Evolutionary conservation across 2,329 filamentous ascomycete species (phyloP).

Genomic region (Periconia sp.): DNA sequence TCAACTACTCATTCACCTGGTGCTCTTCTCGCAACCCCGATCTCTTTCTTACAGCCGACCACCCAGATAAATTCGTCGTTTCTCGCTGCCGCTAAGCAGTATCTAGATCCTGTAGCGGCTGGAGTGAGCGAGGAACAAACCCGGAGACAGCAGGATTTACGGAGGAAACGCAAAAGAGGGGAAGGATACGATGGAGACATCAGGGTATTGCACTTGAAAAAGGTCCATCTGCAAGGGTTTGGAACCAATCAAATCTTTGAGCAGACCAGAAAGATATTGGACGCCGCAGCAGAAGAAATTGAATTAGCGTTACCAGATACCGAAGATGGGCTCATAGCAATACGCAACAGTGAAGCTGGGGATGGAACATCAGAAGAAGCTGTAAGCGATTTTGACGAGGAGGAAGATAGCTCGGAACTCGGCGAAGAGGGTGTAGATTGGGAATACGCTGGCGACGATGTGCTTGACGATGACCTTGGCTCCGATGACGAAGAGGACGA

Average conservation of each 20-base stretch:
- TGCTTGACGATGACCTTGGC: conserved; percentile 28
- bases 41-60: conserved; percentile 76
- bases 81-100: conserved; percentile 74
- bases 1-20: conserved; percentile 54
- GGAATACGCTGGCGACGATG: conserved; percentile 23
- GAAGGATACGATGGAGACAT: conserved; percentile 51
- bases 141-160: conserved; percentile 65
- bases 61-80: conserved; percentile 67
- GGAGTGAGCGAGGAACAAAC: conserved; percentile 74
- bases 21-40: conserved; percentile 63
- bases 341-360: conserved; percentile 21
- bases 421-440: conserved; percentile 38
- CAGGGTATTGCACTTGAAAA: conserved; percentile 71
- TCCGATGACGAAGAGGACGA: conserved; percentile 36
- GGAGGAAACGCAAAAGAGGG: conserved; percentile 75
- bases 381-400: conserved; percentile 31
- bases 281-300: conserved; percentile 60
- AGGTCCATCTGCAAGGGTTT: conserved; percentile 84
- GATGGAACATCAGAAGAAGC: conserved; percentile 40
- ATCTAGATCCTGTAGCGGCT: conserved; percentile 75
- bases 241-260: conserved; percentile 91
- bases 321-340: conserved; percentile 20
- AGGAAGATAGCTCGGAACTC: conserved; percentile 27
- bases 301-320: conserved; percentile 49
- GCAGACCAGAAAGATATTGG: conserved; percentile 82